Conservation (phyloP, 2,329 filamentous ascomycete species). For the Elsinoe necatrix region DNA sequence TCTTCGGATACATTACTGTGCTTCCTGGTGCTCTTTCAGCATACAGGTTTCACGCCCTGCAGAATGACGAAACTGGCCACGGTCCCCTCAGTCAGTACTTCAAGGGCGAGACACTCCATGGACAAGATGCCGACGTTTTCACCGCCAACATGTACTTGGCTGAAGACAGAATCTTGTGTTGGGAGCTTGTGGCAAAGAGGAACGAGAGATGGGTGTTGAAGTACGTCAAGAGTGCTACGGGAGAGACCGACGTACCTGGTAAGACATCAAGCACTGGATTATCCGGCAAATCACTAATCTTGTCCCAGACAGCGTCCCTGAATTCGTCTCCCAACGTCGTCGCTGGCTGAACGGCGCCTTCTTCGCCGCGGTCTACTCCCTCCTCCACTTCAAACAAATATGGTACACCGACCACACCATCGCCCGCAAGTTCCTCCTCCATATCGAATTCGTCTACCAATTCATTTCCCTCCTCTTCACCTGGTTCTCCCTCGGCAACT, state of each 20-base stretch:
- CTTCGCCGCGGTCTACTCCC: conserved; percentile 94
- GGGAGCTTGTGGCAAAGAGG: conserved; percentile 92
- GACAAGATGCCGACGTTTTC: conserved; percentile 92
- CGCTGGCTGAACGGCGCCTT: conserved; percentile 98
- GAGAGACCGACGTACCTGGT: conserved; percentile 97
- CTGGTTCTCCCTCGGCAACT: conserved; percentile 94
- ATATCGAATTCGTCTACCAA: conserved; percentile 94
- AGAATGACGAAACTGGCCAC: conserved; percentile 93
- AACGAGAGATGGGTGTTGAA: conserved; percentile 95
- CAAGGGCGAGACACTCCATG: conserved; percentile 95
- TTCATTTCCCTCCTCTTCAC: conserved; percentile 89
- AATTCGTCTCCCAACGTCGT: conserved; percentile 93
- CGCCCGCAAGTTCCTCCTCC: conserved; percentile 78
- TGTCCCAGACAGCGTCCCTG: conserved; percentile 71
- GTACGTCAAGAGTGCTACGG: conserved; percentile 92
- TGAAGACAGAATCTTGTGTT: conserved; percentile 83
- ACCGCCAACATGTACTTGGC: conserved; percentile 94
- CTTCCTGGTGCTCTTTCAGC: conserved; percentile 89
- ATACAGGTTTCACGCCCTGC: conserved; percentile 89
- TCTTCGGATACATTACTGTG: conserved; percentile 97
- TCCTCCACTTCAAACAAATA: conserved; percentile 89
- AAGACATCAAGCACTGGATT: conserved; percentile 34
- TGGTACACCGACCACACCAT: conserved; percentile 89
- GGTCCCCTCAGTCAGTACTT: conserved; percentile 97
- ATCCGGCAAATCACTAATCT: background rate